phyloP scores from a whole-genome alignment of 495 filamentous ascomycete genomes.

The Aspergillus steynii region DNA sequence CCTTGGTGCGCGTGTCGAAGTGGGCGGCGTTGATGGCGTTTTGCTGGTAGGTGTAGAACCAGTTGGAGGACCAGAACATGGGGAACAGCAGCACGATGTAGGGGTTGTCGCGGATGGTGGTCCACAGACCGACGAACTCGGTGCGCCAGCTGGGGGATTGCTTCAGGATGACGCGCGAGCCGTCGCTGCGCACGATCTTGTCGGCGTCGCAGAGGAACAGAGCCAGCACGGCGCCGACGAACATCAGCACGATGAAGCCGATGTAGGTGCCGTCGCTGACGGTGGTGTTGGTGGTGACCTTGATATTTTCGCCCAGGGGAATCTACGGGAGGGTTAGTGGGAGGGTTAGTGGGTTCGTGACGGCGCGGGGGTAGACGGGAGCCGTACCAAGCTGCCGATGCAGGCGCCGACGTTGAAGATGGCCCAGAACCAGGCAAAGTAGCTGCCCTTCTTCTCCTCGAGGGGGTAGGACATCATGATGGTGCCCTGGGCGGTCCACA shows the following conservation, averaged over 20 bases:
- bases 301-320: neutral
- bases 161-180: constrained; percentile 75
- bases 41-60: constrained; percentile 76
- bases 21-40: constrained; percentile 50
- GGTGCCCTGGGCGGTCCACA: constrained; percentile 54
- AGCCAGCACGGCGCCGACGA: constrained; percentile 60
- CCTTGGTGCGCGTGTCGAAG: constrained; percentile 48
- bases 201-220: constrained; percentile 57
- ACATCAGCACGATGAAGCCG: constrained; percentile 51
- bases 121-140: constrained; percentile 43
- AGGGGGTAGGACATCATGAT: constrained; percentile 56
- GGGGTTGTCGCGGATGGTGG: constrained; percentile 38
- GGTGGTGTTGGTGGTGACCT: constrained; percentile 18
- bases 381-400: constrained; percentile 41
- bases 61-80: constrained; percentile 58
- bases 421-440: constrained; percentile 54
- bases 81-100: constrained; percentile 23
- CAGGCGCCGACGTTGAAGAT: constrained; percentile 56
- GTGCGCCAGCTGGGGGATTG: constrained; percentile 72
- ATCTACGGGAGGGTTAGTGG: neutral
- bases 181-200: constrained; percentile 72
- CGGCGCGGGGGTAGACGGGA: neutral
- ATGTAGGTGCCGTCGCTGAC: constrained; percentile 55
- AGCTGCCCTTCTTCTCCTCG: constrained; percentile 49
- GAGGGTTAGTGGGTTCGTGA: too few species aligned